Percentiles rank a stretch among this genome's conserved stretches.
Conservation (phyloP, 805 yeast genomes). For the Ogataea dorogensis region DNA sequence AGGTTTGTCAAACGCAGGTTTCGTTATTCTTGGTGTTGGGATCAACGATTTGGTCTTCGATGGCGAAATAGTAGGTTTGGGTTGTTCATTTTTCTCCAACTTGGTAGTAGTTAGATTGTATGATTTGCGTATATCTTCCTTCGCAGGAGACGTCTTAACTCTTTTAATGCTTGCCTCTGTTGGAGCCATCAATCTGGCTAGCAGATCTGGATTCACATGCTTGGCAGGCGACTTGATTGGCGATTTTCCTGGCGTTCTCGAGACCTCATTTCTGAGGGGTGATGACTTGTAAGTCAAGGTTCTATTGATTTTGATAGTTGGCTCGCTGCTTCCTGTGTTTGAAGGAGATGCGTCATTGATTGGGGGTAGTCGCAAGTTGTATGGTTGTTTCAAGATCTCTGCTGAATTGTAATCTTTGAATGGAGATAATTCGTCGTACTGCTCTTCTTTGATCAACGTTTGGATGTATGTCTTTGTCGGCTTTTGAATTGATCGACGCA, state of each 20-base stretch:
- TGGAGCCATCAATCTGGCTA: slow-evolving; percentile 27
- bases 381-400: slow-evolving; percentile 9
- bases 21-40: slow-evolving; percentile 16
- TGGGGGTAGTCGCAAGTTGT: slow-evolving; percentile 25
- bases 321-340: slow-evolving; percentile 26
- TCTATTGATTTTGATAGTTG: slow-evolving; percentile 30
- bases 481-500: slow-evolving; percentile 20
- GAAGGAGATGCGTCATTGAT: slow-evolving; percentile 17
- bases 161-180: slow-evolving; percentile 27
- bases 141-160: slow-evolving; percentile 14
- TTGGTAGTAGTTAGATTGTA: slow-evolving; percentile 10
- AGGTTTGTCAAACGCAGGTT: slow-evolving; percentile 13
- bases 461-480: slow-evolving; percentile 2
- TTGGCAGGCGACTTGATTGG: slow-evolving; percentile 11
- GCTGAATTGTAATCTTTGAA: slow-evolving; percentile 20
- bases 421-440: slow-evolving; percentile 20
- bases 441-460: slow-evolving; percentile 2
- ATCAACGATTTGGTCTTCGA: slow-evolving; percentile 4
- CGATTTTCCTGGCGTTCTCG: slow-evolving; percentile 1
- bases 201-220: slow-evolving; percentile 10
- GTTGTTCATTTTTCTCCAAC: slow-evolving; percentile 10
- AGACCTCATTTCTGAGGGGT: slow-evolving; percentile 8
- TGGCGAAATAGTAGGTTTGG: slow-evolving; percentile 7
- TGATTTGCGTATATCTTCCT: slow-evolving; percentile 8
- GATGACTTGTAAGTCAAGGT: slow-evolving; percentile 12